These are phyloP conservation scores for Blastomyces parvus DNA, from an alignment of 2,329 filamentous ascomycete genomes.

Conservation along the genomic window DNA sequence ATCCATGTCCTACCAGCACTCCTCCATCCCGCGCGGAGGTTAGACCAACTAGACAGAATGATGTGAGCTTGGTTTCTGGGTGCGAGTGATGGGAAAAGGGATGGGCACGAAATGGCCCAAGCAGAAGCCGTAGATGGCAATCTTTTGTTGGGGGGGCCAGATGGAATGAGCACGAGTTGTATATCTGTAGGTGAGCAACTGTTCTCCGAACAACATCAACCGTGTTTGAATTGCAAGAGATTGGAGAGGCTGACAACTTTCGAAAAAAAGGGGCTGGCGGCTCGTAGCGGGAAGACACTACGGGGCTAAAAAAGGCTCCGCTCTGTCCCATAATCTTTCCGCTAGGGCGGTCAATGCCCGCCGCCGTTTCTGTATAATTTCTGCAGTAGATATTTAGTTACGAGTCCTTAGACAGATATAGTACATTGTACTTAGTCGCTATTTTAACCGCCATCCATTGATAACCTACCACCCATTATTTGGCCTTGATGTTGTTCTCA, in stretches of 20 bases:
- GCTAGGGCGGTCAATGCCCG: not conserved
- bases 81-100: not conserved
- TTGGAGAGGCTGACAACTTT: too few species aligned
- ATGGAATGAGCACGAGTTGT: too few species aligned
- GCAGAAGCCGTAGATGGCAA: too few species aligned
- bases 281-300: not conserved
- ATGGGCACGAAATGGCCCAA: too few species aligned
- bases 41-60: not conserved
- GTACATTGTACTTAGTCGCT: not conserved
- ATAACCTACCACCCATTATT: not conserved
- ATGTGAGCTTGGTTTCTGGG: not conserved
- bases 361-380: not conserved
- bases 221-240: too few species aligned
- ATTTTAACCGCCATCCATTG: not conserved
- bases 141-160: too few species aligned
- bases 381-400: not conserved
- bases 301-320: not conserved
- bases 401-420: not conserved
- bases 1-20: not conserved
- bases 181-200: too few species aligned
- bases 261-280: too few species aligned
- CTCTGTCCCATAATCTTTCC: not conserved
- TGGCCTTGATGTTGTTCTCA: not conserved
- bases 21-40: not conserved
- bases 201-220: too few species aligned